phyloP scores from a whole-genome alignment of 257 asterid genomes.

The Salvia rosmarinus region DNA sequence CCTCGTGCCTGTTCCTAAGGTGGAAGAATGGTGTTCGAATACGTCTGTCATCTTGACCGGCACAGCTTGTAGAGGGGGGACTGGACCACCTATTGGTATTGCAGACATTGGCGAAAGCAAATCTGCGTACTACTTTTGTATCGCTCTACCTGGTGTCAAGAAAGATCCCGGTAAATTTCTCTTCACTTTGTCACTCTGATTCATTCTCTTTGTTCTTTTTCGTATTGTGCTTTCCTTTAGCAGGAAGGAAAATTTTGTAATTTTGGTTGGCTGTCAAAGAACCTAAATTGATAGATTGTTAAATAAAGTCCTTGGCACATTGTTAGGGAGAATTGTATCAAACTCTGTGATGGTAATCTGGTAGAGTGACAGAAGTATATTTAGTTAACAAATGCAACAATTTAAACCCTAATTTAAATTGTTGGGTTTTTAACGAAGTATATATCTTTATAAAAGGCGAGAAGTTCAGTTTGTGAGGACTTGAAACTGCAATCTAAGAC shows the following conservation, averaged over 20 bases:
- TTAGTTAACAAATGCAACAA: no score
- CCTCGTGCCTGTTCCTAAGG: conserved; percentile 53
- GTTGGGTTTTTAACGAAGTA: no score
- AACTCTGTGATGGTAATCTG: no score
- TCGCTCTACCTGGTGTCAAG: conserved; percentile 91
- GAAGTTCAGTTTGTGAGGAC: not conserved
- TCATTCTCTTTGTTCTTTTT: not conserved
- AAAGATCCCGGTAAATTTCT: conserved; percentile 70
- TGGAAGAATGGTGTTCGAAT: conserved; percentile 48
- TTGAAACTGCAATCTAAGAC: not conserved
- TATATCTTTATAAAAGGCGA: no score
- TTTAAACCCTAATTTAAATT: no score
- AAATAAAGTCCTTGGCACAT: no score
- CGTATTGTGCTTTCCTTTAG: not conserved
- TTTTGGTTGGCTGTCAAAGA: not conserved
- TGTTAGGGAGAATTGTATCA: no score
- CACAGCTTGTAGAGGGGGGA: conserved; percentile 54
- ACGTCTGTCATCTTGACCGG: conserved; percentile 57
- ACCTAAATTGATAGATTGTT: not conserved
- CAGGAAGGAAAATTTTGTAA: not conserved
- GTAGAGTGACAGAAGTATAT: no score
- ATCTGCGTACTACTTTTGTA: conserved; percentile 73
- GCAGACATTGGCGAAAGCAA: conserved; percentile 69
- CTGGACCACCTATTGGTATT: conserved; percentile 76
- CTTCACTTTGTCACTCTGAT: not conserved